A percentile compares a stretch with the other conserved stretches of the same genome.
phyloP scores from a whole-genome alignment of 1,284 basidiomycete genomes.

The Wallemia hederae region DNA sequence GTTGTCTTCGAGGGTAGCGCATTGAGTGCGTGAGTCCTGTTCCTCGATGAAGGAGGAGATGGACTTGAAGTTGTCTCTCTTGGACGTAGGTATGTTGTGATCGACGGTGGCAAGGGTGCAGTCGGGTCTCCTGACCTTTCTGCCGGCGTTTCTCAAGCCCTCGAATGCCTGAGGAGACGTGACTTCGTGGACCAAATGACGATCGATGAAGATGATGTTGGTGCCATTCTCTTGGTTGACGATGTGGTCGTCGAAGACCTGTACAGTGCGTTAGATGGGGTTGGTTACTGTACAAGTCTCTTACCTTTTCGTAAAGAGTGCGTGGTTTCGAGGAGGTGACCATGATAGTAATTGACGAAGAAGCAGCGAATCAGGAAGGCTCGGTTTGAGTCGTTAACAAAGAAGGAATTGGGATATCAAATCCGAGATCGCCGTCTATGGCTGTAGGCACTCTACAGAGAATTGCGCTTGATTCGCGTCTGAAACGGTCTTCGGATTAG shows the following conservation, averaged over 20 bases:
- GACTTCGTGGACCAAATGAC: constrained; percentile 83
- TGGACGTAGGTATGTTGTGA: constrained; percentile 78
- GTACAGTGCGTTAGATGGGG: background rate
- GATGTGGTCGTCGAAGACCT: constrained; percentile 76
- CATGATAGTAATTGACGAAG: background rate
- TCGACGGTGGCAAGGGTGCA: constrained; percentile 85
- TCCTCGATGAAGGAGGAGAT: constrained; percentile 54
- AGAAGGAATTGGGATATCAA: background rate
- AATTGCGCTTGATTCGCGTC: too few species aligned
- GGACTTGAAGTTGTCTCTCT: constrained; percentile 55
- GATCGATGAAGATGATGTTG: constrained; percentile 77
- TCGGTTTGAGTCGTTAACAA: background rate
- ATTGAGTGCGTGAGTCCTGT: constrained; percentile 75
- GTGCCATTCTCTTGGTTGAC: constrained; percentile 65
- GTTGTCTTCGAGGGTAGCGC: constrained; percentile 66
- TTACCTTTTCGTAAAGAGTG: constrained; percentile 60
- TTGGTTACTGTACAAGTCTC: background rate
- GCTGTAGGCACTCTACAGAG: too few species aligned
- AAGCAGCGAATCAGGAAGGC: background rate
- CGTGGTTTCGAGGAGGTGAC: constrained; percentile 22
- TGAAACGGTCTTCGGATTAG: too few species aligned
- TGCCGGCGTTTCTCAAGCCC: constrained; percentile 51
- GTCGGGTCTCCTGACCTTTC: constrained; percentile 61
- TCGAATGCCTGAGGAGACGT: constrained; percentile 91
- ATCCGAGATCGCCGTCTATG: too few species aligned